Percentiles rank a stretch among this genome's conserved stretches.
Evolutionary conservation across 1,139 yeast genomes (phyloP).

Genomic region (Geotrichum phurueaensis): DNA sequence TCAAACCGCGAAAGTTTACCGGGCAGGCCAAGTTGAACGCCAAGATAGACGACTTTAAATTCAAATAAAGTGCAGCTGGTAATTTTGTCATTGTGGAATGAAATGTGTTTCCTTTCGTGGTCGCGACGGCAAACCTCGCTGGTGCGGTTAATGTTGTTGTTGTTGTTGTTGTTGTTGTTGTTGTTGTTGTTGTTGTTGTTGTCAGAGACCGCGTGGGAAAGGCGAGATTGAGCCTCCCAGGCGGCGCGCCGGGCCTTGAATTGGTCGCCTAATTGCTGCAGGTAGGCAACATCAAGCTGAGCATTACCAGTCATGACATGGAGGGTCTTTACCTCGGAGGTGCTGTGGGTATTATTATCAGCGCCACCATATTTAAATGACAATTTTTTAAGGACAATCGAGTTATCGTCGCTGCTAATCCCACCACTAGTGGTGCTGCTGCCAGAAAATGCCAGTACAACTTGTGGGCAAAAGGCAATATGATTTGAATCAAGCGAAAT

Average conservation of each 20-base stretch:
- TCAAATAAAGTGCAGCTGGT: background rate
- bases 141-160: too few species aligned
- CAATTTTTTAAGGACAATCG: slow-evolving; percentile 2
- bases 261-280: background rate
- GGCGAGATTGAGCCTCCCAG: background rate
- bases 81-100: background rate
- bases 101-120: background rate
- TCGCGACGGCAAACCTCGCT: background rate
- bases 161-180: background rate
- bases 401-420: background rate
- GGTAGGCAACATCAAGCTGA: background rate
- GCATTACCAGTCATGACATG: slow-evolving; percentile 8
- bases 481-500: slow-evolving; percentile 19
- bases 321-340: background rate
- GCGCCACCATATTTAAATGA: slow-evolving; percentile 2
- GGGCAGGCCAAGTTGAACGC: slow-evolving; percentile 9
- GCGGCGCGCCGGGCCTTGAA: background rate
- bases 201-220: background rate
- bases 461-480: slow-evolving; percentile 9
- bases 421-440: background rate
- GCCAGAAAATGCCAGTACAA: background rate
- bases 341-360: background rate
- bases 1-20: slow-evolving; percentile 23
- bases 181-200: background rate
- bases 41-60: slow-evolving; percentile 6